Evolutionary conservation across 352 stramenopile species (phyloP).

Genomic region (Globisporangium camurandrum): DNA sequence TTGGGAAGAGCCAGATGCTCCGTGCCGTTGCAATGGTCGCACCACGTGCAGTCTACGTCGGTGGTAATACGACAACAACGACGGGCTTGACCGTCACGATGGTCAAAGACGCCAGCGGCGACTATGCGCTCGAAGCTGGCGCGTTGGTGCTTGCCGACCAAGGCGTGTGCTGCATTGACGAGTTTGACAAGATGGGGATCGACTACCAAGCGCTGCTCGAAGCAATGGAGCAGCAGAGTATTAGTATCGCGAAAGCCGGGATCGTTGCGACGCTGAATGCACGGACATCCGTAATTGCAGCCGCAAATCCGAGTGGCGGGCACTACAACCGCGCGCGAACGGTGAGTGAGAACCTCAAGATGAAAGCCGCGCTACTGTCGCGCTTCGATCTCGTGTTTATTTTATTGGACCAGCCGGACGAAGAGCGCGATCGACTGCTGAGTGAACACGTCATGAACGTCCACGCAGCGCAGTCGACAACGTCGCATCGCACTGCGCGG

Average conservation of each 20-base stretch:
- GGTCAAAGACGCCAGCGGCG: conserved; percentile 89
- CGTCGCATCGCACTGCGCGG: conserved; percentile 13
- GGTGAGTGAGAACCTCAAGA: conserved; percentile 95
- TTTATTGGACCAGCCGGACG: conserved; percentile 91
- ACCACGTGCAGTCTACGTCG: conserved; percentile 94
- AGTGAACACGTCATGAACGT: conserved; percentile 95
- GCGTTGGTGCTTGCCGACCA: conserved; percentile 92
- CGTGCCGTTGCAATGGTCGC: conserved; percentile 86
- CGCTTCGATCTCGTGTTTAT: conserved; percentile 98
- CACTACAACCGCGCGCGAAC: conserved; percentile 95
- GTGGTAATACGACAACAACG: conserved; percentile 94
- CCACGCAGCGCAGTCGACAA: conserved; percentile 47
- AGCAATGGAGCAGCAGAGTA: conserved; percentile 99
- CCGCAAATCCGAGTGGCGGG: conserved; percentile 95
- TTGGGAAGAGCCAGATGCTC: conserved; percentile 97
- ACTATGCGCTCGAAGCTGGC: conserved; percentile 90
- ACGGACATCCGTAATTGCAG: conserved; percentile 93
- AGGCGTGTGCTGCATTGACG: conserved; percentile 97
- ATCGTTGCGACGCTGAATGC: conserved; percentile 94
- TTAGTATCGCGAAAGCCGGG: conserved; percentile 86
- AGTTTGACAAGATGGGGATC: conserved; percentile 97
- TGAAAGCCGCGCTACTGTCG: conserved; percentile 93
- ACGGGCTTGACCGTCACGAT: conserved; percentile 96
- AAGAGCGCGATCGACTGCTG: conserved; percentile 89
- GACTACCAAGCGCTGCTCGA: conserved; percentile 92